Base-by-base conservation (phyloP, 495 filamentous ascomycete species). In the Geopyxis carbonaria region DNA sequence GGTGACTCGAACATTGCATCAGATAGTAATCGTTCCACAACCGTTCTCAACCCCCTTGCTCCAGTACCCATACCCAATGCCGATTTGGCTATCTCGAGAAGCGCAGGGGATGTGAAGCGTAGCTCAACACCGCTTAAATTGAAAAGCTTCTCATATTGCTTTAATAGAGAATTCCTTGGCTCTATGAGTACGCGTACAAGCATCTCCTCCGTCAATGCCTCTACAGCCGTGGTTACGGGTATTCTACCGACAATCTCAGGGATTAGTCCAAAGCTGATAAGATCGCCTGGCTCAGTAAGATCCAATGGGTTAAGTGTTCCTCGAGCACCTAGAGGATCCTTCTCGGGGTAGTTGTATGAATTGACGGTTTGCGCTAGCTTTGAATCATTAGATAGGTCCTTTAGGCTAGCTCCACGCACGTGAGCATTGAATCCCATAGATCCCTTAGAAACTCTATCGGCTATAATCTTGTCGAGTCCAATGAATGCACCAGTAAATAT, bases 401-500 rank as follows among this genome's bases (percentile, higher is more conserved):
- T 15, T 8, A n/a, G n/a, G n/a, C n/a, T n/a, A n/a, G n/a, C n/a
- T n/a, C 16, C 58, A 38, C 82, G 75, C 6, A 94, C 72, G 4
- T 76, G 70, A 4, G 86, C 81, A 22, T 85, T 86, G 48, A 97
- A 97, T 2, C 89, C 89, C 25, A 97, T 89, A 4, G 78, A 80
- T 5, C 84, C 84, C 45, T 80, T 80, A 11, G 81, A 74, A 40
- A 94, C 75, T 19, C 89, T 73, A 33, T 89, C 76, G 43, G 87
- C 70, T 32, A 95, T 73, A 19, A 79, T 67, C 53, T 93, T 94
- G 49, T 93, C 77, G 8, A 97, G 69, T 6, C 89, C 89, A 19
- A 87, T 80, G 51, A 97, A 97, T 7, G 89, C 89, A 11, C 89
- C 89, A 10, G 85, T 86, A 58, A 84, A 93, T 32, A 97, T 78